These are phyloP conservation scores for Proliferodiscus dingleyae DNA, from an alignment of 2,329 filamentous ascomycete species.

Conservation along the genomic window DNA sequence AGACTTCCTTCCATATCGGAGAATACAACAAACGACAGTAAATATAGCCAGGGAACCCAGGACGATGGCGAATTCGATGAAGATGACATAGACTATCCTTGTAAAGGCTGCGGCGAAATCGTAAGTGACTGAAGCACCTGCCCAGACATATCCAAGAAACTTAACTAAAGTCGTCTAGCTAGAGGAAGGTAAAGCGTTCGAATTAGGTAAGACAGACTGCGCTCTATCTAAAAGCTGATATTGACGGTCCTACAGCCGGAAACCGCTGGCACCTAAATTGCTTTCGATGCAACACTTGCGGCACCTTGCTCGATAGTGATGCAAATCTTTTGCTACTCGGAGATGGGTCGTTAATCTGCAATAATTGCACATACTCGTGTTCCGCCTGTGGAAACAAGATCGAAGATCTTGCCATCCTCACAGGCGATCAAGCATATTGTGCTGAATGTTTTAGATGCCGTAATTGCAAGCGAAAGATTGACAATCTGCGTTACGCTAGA, in stretches of 20 bases:
- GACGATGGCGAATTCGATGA: too few relatives aligned
- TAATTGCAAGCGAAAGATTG: slow-evolving; percentile 98
- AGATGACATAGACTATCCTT: slow-evolving; percentile 77
- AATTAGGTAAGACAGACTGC: slow-evolving; percentile 65
- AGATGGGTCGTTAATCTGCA: slow-evolving; percentile 97
- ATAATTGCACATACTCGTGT: slow-evolving; percentile 99
- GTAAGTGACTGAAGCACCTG: slow-evolving; percentile 52
- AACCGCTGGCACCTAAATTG: slow-evolving; percentile 99
- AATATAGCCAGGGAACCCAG: too few relatives aligned
- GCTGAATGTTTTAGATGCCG: slow-evolving; percentile 94
- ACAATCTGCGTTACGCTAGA: slow-evolving; percentile 93
- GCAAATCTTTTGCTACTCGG: slow-evolving; percentile 95
- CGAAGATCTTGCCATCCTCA: slow-evolving; percentile 94
- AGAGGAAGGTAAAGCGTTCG: slow-evolving; percentile 97
- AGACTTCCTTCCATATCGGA: too few relatives aligned
- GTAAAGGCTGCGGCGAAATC: slow-evolving; percentile 91
- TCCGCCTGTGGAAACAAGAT: slow-evolving; percentile 97
- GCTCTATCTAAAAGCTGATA: not conserved
- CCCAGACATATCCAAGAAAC: slow-evolving; percentile 11
- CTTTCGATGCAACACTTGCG: slow-evolving; percentile 95
- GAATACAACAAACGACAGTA: too few relatives aligned
- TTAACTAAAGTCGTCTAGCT: slow-evolving; percentile 51
- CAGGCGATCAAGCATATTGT: slow-evolving; percentile 96
- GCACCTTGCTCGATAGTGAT: slow-evolving; percentile 93
- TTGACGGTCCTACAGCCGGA: slow-evolving; percentile 57